Evolutionary conservation across 2,329 filamentous ascomycete genomes (phyloP).

Genomic region (Mollisia scopiformis): DNA sequence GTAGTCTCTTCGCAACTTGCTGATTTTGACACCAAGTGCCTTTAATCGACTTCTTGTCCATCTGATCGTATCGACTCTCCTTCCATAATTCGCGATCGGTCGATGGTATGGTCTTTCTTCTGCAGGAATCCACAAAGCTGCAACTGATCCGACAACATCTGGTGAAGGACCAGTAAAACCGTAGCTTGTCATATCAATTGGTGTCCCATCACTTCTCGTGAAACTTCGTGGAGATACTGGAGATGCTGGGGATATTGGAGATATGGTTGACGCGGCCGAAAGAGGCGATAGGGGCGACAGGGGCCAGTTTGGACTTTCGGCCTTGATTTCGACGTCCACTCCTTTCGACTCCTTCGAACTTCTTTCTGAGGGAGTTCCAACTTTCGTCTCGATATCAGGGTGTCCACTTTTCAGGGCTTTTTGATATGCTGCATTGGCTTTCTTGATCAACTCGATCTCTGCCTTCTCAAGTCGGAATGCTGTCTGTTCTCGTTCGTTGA

Average conservation of each 20-base stretch:
- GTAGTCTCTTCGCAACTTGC: slow-evolving; percentile 36
- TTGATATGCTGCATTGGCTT: slow-evolving; percentile 56
- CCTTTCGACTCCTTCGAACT: slow-evolving; percentile 1
- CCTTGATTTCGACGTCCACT: background rate
- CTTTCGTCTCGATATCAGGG: slow-evolving; percentile 37
- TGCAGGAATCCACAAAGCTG: slow-evolving; percentile 39
- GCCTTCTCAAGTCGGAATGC: slow-evolving; percentile 66
- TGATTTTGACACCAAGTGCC: slow-evolving; percentile 35
- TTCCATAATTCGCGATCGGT: slow-evolving; percentile 39
- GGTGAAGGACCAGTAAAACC: slow-evolving; percentile 25
- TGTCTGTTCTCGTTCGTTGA: slow-evolving; percentile 59
- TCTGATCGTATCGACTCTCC: slow-evolving; percentile 41
- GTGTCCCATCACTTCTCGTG: slow-evolving; percentile 19
- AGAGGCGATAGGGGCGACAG: background rate
- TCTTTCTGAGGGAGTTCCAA: slow-evolving; percentile 8
- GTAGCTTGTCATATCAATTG: slow-evolving; percentile 21
- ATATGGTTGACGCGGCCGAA: too few relatives aligned
- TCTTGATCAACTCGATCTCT: slow-evolving; percentile 63
- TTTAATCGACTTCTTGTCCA: slow-evolving; percentile 39
- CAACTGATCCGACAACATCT: slow-evolving; percentile 40
- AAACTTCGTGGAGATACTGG: slow-evolving; percentile 17
- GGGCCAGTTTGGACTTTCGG: slow-evolving; percentile 7
- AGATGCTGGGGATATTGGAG: background rate
- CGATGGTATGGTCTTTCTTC: slow-evolving; percentile 37
- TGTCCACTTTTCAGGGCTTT: slow-evolving; percentile 55